These are phyloP conservation scores for Urochloa ruziziensis DNA, from an alignment of 176 grass and related monocot species.

Conservation along the genomic window DNA sequence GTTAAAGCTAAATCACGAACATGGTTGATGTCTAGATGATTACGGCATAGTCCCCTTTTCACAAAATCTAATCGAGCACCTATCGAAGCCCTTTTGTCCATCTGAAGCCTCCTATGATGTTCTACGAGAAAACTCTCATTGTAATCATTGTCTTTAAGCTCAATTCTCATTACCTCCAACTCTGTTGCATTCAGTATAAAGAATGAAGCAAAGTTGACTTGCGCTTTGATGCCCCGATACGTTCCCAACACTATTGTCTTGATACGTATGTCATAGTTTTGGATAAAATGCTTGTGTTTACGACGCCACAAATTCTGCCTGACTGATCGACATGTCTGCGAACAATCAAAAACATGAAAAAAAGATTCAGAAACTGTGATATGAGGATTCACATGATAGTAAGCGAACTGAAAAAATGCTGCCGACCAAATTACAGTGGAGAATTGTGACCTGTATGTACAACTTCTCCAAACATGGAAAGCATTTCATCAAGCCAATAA, in stretches of 20 bases:
- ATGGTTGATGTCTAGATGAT: background rate
- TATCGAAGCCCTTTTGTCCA: background rate
- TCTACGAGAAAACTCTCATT: background rate
- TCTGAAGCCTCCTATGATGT: background rate
- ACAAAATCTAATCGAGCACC: background rate
- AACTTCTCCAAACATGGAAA: conserved; percentile 3
- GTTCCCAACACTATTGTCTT: background rate
- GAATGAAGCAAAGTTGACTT: background rate
- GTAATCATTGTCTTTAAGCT: background rate
- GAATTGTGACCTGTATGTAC: background rate
- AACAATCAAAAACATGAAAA: background rate
- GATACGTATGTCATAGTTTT: background rate
- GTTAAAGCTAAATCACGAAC: background rate
- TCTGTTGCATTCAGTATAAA: background rate
- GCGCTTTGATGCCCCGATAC: background rate
- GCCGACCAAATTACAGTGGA: background rate
- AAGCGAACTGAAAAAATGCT: background rate
- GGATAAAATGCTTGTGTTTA: background rate
- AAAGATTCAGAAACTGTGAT: background rate
- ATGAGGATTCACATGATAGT: background rate
- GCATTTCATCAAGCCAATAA: background rate
- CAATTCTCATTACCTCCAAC: background rate
- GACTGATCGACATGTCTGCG: background rate
- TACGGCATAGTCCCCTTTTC: background rate
- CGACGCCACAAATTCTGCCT: background rate